A percentile compares a stretch with the other conserved stretches of the same genome.
Evolutionary conservation across 2,329 filamentous ascomycete species (phyloP).

Genomic region (Westerdykella sp.): DNA sequence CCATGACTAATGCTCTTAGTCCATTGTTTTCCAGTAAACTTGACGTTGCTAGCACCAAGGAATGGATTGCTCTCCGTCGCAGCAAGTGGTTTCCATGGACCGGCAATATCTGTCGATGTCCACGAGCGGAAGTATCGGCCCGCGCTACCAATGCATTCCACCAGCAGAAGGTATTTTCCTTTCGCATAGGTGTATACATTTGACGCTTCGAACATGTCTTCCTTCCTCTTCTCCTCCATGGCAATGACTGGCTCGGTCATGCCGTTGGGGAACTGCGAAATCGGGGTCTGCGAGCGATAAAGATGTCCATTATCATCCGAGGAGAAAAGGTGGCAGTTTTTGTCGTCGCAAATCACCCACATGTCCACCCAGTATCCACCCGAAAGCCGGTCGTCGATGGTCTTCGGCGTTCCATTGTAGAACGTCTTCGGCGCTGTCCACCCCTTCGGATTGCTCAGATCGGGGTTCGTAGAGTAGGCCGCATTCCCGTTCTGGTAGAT

Average conservation of each 20-base stretch:
- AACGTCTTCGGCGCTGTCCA: slow-evolving; percentile 38
- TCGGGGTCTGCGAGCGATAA: slow-evolving; percentile 35
- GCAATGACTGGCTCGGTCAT: slow-evolving; percentile 36
- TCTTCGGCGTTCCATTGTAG: slow-evolving; percentile 29
- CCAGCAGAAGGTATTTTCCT: slow-evolving; percentile 33
- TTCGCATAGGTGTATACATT: slow-evolving; percentile 34
- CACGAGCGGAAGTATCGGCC: slow-evolving; percentile 38
- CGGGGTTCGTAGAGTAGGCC: slow-evolving; percentile 39
- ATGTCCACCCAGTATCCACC: slow-evolving; percentile 41
- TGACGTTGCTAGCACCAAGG: slow-evolving; percentile 34
- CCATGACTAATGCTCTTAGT: slow-evolving; percentile 36
- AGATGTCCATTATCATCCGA: slow-evolving; percentile 40
- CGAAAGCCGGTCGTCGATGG: slow-evolving; percentile 31
- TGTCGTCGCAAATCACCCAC: slow-evolving; percentile 40
- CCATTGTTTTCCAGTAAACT: slow-evolving; percentile 33
- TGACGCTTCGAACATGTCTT: slow-evolving; percentile 35
- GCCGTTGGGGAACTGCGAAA: slow-evolving; percentile 32
- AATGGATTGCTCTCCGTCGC: slow-evolving; percentile 36
- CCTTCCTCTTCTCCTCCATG: slow-evolving; percentile 21
- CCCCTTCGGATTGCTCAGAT: slow-evolving; percentile 37
- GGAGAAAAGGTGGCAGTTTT: slow-evolving; percentile 38
- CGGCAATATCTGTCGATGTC: slow-evolving; percentile 30
- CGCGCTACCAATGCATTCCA: slow-evolving; percentile 36
- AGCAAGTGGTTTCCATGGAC: slow-evolving; percentile 33
- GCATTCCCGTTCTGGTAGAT: slow-evolving; percentile 41